Base-by-base conservation (phyloP, 495 filamentous ascomycete genomes). In the Talaromyces liani region DNA sequence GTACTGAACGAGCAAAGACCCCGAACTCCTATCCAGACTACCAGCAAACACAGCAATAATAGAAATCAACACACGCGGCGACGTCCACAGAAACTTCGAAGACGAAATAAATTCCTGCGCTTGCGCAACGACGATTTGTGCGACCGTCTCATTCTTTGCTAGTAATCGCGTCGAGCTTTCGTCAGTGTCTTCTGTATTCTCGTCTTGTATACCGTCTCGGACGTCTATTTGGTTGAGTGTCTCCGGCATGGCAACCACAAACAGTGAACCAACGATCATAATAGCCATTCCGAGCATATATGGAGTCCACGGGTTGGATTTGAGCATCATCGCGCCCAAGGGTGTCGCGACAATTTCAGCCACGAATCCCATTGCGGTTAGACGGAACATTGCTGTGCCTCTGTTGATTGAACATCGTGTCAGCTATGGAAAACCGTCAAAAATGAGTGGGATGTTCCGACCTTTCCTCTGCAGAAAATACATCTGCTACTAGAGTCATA, bases 201-300 rank as follows among this genome's bases (percentile, higher is more conserved):
- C 45, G 14, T n/a, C 60, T 14, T 55, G 51, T 18, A 7, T 71
- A 67, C n/a, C 47, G 62, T n/a, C 54, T 33, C 60, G 64, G 25
- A 20, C 47, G 10, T 41, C 36, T 12, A 8, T 16, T 12, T 27
- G 63, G 61, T 58, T 58, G 27, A 82, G 70, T 9, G 76, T 84
- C 64, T 84, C 81, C 1, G 81, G 81, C 1, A 83, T 67, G 24
- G 81, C 65, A 0, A 77, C 60, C n/a, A 72, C 51, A 14, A 73
- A 60, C 6, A 65, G 29, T 20, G 63, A 60, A n/a, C 75, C 73
- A 20, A 75, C 6, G 3, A 72, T 22, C 0, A 77, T 60, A 0
- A 76, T 63, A 3, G 70, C 31, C 14, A 75, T 10, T 3, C 70
- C 70, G 0, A 74, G 57, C 1, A 69, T 61, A 47, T 61, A 75